A percentile compares a stretch with the other conserved stretches of the same genome.
phyloP scores from a whole-genome alignment of 2,329 filamentous ascomycete genomes.

The Alternaria sp. region DNA sequence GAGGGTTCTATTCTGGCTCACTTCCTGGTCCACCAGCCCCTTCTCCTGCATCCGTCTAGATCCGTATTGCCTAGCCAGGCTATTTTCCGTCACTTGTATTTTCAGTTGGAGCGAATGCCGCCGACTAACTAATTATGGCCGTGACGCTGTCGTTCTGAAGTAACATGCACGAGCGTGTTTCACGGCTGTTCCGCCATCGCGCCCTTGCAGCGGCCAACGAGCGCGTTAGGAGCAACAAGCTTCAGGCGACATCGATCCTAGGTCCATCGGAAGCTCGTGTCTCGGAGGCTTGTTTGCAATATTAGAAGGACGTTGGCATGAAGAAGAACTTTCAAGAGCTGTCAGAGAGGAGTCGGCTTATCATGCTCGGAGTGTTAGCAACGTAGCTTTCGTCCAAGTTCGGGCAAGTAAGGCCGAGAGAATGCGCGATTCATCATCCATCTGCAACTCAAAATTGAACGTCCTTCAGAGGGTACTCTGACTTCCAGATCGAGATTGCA shows the following conservation, averaged over 20 bases:
- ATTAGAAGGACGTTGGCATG: conserved; percentile 13
- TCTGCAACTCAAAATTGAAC: conserved; percentile 5
- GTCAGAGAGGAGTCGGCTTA: not conserved
- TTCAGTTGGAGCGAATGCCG: conserved; percentile 16
- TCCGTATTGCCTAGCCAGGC: conserved; percentile 13
- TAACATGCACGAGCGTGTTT: conserved; percentile 29
- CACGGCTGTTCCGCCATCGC: conserved; percentile 29
- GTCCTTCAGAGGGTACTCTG: not conserved
- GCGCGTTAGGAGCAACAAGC: conserved; percentile 31
- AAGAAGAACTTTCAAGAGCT: conserved; percentile 1
- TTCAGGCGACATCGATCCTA: conserved; percentile 16
- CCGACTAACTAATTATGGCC: conserved; percentile 20
- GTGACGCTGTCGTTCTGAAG: conserved; percentile 26
- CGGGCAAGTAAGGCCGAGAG: not conserved
- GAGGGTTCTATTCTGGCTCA: not conserved
- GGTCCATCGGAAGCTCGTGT: conserved; percentile 16
- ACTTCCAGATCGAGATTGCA: conserved; percentile 1
- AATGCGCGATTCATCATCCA: conserved; percentile 4
- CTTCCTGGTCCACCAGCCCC: conserved; percentile 12
- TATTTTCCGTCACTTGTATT: conserved; percentile 14
- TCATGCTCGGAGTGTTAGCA: not conserved
- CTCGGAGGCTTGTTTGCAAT: conserved; percentile 24
- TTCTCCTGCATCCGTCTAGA: conserved; percentile 17
- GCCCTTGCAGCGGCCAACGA: conserved; percentile 22
- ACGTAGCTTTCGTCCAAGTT: not conserved